Evolutionary conservation across 2,329 filamentous ascomycete genomes (phyloP).

Genomic region (Cladosporium sp.): DNA sequence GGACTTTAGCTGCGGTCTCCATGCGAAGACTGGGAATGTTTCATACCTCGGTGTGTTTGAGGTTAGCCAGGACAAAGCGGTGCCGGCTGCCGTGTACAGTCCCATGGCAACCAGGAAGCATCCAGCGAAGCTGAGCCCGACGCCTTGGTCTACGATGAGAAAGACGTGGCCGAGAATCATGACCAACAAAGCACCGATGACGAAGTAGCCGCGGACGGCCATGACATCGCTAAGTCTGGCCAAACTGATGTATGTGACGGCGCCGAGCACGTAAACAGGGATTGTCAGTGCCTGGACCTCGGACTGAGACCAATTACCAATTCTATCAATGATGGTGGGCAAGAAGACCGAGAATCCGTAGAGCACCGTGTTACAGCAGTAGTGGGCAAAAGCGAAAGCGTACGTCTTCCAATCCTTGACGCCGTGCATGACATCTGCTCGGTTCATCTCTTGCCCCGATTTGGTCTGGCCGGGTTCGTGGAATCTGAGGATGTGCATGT

Average conservation of each 20-base stretch:
- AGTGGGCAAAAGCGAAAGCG: slow-evolving; percentile 64
- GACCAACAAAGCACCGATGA: slow-evolving; percentile 57
- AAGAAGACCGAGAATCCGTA: slow-evolving; percentile 75
- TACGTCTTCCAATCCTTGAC: slow-evolving; percentile 74
- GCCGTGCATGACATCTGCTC: slow-evolving; percentile 61
- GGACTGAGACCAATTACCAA: slow-evolving; percentile 57
- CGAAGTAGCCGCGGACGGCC: slow-evolving; percentile 63
- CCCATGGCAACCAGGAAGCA: slow-evolving; percentile 7
- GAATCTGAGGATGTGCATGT: slow-evolving; percentile 50
- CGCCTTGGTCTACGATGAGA: slow-evolving; percentile 56
- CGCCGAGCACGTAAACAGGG: slow-evolving; percentile 32
- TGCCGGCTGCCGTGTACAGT: slow-evolving; percentile 53
- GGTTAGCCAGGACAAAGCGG: slow-evolving; percentile 50
- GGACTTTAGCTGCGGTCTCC: slow-evolving; percentile 39
- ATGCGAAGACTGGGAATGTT: not conserved
- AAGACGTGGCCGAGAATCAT: slow-evolving; percentile 49
- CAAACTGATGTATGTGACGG: slow-evolving; percentile 57
- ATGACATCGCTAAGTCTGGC: slow-evolving; percentile 64
- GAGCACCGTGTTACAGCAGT: slow-evolving; percentile 70
- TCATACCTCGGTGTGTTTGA: slow-evolving; percentile 18
- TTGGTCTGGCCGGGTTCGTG: slow-evolving; percentile 46
- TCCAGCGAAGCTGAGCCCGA: slow-evolving; percentile 63
- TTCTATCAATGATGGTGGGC: slow-evolving; percentile 70
- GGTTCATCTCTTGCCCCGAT: slow-evolving; percentile 48
- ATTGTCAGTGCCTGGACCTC: slow-evolving; percentile 50